Evolutionary conservation across 805 yeast species (phyloP).

Genomic region (Kodamaea restingae): DNA sequence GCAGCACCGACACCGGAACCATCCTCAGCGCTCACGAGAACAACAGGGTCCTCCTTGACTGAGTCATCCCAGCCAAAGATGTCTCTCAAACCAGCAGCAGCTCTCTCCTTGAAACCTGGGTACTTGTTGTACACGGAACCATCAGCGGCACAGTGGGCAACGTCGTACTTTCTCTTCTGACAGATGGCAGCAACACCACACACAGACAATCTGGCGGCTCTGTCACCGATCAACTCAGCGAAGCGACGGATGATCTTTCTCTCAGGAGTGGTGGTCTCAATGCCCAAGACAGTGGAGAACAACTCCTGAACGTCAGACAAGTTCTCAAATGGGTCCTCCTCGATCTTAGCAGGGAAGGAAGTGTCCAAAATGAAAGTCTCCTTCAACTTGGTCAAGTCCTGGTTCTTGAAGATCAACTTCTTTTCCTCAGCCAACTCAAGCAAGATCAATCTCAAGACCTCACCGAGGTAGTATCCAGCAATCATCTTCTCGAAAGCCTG

Average conservation of each 20-base stretch:
- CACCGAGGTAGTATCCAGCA: slow-evolving; percentile 95
- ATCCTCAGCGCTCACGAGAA: slow-evolving; percentile 90
- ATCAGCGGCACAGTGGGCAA: slow-evolving; percentile 92
- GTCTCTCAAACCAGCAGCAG: slow-evolving; percentile 82
- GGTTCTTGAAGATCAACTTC: slow-evolving; percentile 64
- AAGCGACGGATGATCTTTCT: slow-evolving; percentile 76
- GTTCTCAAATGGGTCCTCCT: slow-evolving; percentile 85
- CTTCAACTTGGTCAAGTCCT: slow-evolving; percentile 61
- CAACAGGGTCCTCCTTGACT: slow-evolving; percentile 69
- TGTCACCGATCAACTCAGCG: slow-evolving; percentile 83
- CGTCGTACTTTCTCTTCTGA: slow-evolving; percentile 71
- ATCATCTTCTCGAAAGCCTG: slow-evolving; percentile 97
- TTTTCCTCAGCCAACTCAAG: slow-evolving; percentile 60
- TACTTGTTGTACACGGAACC: slow-evolving; percentile 94
- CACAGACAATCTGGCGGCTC: slow-evolving; percentile 88
- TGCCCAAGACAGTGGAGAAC: slow-evolving; percentile 54
- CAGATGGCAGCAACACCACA: slow-evolving; percentile 96
- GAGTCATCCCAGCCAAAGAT: slow-evolving; percentile 70
- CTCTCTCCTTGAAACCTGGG: slow-evolving; percentile 87
- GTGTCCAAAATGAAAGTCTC: slow-evolving; percentile 79
- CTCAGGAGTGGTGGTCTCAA: slow-evolving; percentile 70
- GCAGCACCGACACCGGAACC: slow-evolving; percentile 99
- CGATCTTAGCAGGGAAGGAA: slow-evolving; percentile 80
- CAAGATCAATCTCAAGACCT: slow-evolving; percentile 75
- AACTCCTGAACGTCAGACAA: slow-evolving; percentile 68